These are phyloP conservation scores for Clitoria ternatea DNA, from an alignment of 306 rosid genomes.

Conservation along the genomic window DNA sequence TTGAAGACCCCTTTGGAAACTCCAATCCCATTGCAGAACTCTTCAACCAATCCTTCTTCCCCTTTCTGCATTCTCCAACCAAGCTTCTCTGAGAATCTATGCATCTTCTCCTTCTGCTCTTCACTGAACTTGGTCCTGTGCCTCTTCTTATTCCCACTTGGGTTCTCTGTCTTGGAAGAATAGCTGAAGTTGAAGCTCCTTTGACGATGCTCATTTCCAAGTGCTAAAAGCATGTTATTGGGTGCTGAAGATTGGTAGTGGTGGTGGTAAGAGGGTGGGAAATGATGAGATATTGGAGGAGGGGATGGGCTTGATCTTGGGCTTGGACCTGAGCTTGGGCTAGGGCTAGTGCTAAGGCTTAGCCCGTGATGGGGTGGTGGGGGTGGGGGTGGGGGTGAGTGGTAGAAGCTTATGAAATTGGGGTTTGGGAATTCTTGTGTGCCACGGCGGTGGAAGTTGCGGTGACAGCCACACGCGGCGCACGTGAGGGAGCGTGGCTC, in stretches of 20 bases:
- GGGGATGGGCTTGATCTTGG: slow-evolving; percentile 56
- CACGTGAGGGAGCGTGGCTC: slow-evolving; percentile 72
- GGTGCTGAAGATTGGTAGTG: background rate
- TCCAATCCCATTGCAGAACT: slow-evolving; percentile 56
- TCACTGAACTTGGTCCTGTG: slow-evolving; percentile 59
- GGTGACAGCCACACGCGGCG: slow-evolving; percentile 91
- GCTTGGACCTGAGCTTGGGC: slow-evolving; percentile 21
- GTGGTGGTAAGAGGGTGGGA: slow-evolving; percentile 46
- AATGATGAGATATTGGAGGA: slow-evolving; percentile 54
- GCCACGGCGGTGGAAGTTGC: slow-evolving; percentile 89
- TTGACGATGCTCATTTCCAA: slow-evolving; percentile 31
- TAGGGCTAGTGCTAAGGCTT: slow-evolving; percentile 32
- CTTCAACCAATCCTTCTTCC: slow-evolving; percentile 44
- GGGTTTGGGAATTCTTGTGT: slow-evolving; percentile 19
- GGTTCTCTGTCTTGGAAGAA: background rate
- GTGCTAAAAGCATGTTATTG: slow-evolving; percentile 38
- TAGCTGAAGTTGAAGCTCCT: background rate
- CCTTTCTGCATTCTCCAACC: slow-evolving; percentile 65
- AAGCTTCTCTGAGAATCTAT: slow-evolving; percentile 46
- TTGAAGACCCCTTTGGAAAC: slow-evolving; percentile 53
- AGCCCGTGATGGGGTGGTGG: slow-evolving; percentile 20
- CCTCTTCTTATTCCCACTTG: slow-evolving; percentile 48
- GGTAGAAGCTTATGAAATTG: slow-evolving; percentile 27
- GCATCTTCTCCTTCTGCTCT: slow-evolving; percentile 78
- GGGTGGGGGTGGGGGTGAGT: slow-evolving; percentile 19